Evolutionary conservation across 2,329 filamentous ascomycete species (phyloP).

Genomic region (Botryotinia narcissicola): DNA sequence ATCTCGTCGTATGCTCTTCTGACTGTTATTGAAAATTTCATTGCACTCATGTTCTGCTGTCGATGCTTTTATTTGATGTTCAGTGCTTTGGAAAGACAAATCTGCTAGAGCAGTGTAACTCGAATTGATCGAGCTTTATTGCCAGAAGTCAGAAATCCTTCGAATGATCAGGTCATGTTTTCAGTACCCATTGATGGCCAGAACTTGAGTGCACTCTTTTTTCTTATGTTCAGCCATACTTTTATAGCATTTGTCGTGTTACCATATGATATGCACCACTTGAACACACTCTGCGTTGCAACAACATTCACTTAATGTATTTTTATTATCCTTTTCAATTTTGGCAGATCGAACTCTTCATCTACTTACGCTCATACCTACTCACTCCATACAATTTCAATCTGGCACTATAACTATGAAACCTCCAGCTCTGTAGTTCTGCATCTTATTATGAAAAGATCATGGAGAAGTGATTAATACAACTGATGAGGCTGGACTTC

Average conservation of each 20-base stretch:
- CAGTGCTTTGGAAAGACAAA: no score
- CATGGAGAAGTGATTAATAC: accelerated
- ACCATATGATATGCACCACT: neutral
- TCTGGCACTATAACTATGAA: no score
- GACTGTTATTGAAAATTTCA: neutral
- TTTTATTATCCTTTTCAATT: neutral
- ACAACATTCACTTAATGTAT: neutral
- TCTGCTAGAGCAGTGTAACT: neutral
- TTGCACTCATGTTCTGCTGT: neutral
- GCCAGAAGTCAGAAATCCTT: neutral
- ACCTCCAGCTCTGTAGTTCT: neutral
- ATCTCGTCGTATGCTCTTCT: neutral
- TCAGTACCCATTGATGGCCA: neutral
- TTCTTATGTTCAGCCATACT: neutral
- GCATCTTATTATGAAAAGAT: neutral
- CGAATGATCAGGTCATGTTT: neutral
- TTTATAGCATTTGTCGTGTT: neutral
- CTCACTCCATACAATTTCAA: neutral
- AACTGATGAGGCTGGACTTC: neutral
- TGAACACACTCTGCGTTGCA: neutral
- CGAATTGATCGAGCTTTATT: neutral
- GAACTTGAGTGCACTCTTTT: neutral
- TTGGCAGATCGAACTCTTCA: neutral
- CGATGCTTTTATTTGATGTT: neutral
- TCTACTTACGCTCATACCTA: neutral